These are phyloP conservation scores for Dioszegia crocea DNA, from an alignment of 768 basidiomycete species.

Conservation along the genomic window DNA sequence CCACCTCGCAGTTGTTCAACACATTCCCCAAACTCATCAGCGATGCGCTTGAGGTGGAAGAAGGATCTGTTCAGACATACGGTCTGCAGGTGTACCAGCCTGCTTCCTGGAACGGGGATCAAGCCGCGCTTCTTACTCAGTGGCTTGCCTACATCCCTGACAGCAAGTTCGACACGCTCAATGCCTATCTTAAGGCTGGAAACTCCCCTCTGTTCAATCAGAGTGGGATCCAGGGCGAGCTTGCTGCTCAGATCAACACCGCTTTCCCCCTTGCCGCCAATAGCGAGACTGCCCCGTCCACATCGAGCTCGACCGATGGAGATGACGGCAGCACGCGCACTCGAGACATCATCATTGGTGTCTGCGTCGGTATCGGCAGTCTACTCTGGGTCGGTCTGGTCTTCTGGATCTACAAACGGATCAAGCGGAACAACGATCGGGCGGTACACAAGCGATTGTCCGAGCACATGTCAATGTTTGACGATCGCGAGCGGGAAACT, in stretches of 20 bases:
- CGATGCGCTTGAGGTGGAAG: slow-evolving; percentile 54
- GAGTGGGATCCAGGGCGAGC: slow-evolving; percentile 55
- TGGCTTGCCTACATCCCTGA: slow-evolving; percentile 68
- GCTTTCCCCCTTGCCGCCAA: slow-evolving; percentile 57
- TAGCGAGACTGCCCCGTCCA: slow-evolving; percentile 19
- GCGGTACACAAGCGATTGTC: slow-evolving; percentile 68
- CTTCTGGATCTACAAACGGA: slow-evolving; percentile 66
- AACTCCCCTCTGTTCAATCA: slow-evolving; percentile 65
- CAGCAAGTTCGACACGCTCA: slow-evolving; percentile 59
- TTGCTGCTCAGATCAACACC: slow-evolving; percentile 66
- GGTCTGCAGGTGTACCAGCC: slow-evolving; percentile 71
- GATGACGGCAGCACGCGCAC: slow-evolving; percentile 50
- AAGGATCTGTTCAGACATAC: slow-evolving; percentile 53
- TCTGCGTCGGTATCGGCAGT: slow-evolving; percentile 74
- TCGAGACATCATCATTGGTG: slow-evolving; percentile 85
- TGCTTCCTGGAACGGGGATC: slow-evolving; percentile 57
- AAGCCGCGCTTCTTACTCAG: slow-evolving; percentile 60
- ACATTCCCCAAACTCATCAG: slow-evolving; percentile 60
- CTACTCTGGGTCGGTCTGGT: slow-evolving; percentile 68
- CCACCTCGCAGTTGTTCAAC: slow-evolving; percentile 72
- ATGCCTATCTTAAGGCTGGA: slow-evolving; percentile 60
- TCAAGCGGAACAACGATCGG: slow-evolving; percentile 62
- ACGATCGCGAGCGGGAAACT: slow-evolving; percentile 19
- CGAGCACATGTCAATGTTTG: slow-evolving; percentile 54
- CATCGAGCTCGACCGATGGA: slow-evolving; percentile 13